These are phyloP conservation scores for Rubus idaeus DNA, from an alignment of 306 rosid genomes.

Conservation along the genomic window DNA sequence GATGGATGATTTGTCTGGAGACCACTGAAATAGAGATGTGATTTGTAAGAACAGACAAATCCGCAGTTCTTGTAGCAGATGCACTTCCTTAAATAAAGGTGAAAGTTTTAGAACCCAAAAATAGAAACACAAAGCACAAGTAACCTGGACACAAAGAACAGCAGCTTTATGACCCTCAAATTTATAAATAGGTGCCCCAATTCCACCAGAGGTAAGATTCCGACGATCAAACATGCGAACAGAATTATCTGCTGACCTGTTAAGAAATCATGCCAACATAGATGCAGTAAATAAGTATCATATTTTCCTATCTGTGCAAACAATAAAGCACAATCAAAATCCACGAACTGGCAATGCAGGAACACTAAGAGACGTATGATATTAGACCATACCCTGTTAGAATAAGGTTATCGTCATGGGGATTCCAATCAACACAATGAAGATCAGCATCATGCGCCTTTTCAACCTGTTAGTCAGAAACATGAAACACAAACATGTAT, in stretches of 20 bases:
- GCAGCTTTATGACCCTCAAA: conserved; percentile 98
- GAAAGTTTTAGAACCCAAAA: neutral
- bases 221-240: conserved; percentile 97
- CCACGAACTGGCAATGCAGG: conserved; percentile 4
- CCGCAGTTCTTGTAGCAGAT: conserved; percentile 11
- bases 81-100: neutral
- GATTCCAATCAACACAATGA: conserved; percentile 99
- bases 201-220: conserved; percentile 78
- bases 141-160: conserved; percentile 99
- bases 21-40: conserved; percentile 69
- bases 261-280: conserved; percentile 27
- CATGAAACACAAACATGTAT: conserved; percentile 1
- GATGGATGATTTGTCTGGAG: conserved; percentile 92
- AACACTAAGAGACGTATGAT: conserved; percentile 17
- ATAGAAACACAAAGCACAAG: neutral
- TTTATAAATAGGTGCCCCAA: conserved; percentile 86
- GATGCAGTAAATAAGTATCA: conserved; percentile 5
- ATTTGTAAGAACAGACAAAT: conserved; percentile 4
- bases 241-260: conserved; percentile 96
- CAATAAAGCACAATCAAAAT: neutral
- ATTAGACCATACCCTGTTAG: conserved; percentile 68
- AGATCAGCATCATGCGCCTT: conserved; percentile 97
- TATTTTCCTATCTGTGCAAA: conserved; percentile 14
- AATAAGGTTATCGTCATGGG: conserved; percentile 84
- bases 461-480: conserved; percentile 67